Evolutionary conservation across 2,329 filamentous ascomycete species (phyloP).

Genomic region (Trichophyton equinum): DNA sequence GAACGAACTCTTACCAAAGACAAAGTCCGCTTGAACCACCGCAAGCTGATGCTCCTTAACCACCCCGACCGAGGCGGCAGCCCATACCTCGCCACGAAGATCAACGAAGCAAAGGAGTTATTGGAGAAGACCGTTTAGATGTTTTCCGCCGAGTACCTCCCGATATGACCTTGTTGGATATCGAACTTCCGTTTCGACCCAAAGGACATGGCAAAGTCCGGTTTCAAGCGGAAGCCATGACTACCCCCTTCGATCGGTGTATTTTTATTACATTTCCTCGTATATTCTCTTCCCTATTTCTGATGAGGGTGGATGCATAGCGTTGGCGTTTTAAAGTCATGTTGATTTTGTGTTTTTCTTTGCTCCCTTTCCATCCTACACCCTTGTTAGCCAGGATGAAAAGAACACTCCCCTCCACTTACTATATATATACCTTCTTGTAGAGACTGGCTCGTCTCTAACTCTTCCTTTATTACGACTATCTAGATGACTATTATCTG

Average conservation of each 20-base stretch:
- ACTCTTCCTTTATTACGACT: neutral
- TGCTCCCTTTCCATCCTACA: neutral
- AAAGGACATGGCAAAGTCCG: neutral
- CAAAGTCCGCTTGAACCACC: slow-evolving; percentile 88
- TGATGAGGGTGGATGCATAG: slow-evolving; percentile 2
- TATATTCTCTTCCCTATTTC: neutral
- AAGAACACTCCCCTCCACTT: neutral
- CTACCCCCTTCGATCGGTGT: neutral
- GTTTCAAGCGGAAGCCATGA: neutral
- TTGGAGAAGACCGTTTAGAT: slow-evolving; percentile 53
- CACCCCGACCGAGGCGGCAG: slow-evolving; percentile 95
- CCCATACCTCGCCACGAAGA: slow-evolving; percentile 90
- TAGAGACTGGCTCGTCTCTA: neutral
- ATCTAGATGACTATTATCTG: neutral
- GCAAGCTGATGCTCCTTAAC: slow-evolving; percentile 91
- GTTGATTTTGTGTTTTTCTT: neutral
- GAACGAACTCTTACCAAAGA: slow-evolving; percentile 83
- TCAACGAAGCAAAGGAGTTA: slow-evolving; percentile 97
- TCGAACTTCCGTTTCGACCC: neutral
- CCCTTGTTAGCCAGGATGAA: neutral
- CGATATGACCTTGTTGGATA: neutral
- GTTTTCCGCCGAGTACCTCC: too few relatives aligned
- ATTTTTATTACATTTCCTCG: neutral
- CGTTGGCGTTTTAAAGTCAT: slow-evolving; percentile 2
- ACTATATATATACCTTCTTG: neutral